These are phyloP conservation scores for Neonectria punicea DNA, from an alignment of 2,329 filamentous ascomycete species.

Conservation along the genomic window DNA sequence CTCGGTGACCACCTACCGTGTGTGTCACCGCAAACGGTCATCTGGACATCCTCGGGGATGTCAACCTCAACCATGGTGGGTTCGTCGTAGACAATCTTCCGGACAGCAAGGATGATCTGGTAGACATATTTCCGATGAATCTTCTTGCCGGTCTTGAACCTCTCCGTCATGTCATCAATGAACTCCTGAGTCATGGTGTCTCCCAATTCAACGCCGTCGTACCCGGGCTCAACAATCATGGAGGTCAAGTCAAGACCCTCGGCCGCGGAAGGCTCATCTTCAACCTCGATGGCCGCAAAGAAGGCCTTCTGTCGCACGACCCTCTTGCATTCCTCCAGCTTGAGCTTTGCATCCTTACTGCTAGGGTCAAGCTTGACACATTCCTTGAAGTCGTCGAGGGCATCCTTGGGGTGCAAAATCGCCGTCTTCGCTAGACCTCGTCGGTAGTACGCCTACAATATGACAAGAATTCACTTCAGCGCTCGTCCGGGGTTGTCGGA, in stretches of 20 bases:
- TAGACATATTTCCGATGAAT: conserved; percentile 97
- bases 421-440: conserved; percentile 91
- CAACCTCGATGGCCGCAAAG: conserved; percentile 92
- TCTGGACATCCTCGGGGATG: conserved; percentile 77
- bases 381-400: conserved; percentile 90
- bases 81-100: conserved; percentile 90
- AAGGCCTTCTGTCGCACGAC: conserved; percentile 93
- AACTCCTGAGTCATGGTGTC: conserved; percentile 95
- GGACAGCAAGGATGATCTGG: conserved; percentile 91
- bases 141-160: conserved; percentile 96
- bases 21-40: conserved; percentile 97
- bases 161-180: conserved; percentile 94
- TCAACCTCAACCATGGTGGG: conserved; percentile 96
- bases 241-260: conserved; percentile 89
- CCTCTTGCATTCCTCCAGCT: conserved; percentile 93
- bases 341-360: conserved; percentile 92
- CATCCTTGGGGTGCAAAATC: conserved; percentile 88
- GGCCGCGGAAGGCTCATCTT: conserved; percentile 90
- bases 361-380: conserved; percentile 87
- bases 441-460: conserved; percentile 85
- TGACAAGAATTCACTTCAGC: conserved; percentile 23
- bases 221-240: conserved; percentile 83
- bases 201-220: conserved; percentile 84
- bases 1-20: conserved; percentile 71
- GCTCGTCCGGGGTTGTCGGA: neutral